These are phyloP conservation scores for Phylloporus sp. DNA, from an alignment of 1,284 basidiomycete genomes.

Conservation along the genomic window DNA sequence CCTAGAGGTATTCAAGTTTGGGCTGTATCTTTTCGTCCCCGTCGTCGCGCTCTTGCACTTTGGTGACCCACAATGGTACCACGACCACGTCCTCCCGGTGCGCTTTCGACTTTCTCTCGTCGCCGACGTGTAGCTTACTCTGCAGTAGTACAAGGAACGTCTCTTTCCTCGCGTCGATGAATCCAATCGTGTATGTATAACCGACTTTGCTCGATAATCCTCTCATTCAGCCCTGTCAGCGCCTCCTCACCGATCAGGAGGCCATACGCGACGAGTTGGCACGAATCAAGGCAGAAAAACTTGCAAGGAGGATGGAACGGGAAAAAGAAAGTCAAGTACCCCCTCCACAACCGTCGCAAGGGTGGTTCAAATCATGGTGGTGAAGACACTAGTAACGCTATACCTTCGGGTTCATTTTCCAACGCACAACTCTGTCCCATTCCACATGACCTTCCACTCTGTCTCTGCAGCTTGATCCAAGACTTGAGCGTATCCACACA, in stretches of 20 bases:
- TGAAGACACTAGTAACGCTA: constrained; percentile 16
- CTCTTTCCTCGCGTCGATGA: constrained; percentile 72
- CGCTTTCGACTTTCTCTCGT: constrained; percentile 36
- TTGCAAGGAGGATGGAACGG: constrained; percentile 53
- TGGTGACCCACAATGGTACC: constrained; percentile 91
- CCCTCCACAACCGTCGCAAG: constrained; percentile 26
- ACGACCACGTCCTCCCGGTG: constrained; percentile 81
- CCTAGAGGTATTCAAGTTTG: constrained; percentile 90
- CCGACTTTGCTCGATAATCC: background rate
- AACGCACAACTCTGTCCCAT: constrained; percentile 46
- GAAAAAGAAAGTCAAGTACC: constrained; percentile 45
- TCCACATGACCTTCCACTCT: constrained; percentile 49
- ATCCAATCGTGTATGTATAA: constrained; percentile 56
- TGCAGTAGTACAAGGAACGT: constrained; percentile 71
- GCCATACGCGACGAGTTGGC: constrained; percentile 73
- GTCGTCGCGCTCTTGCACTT: constrained; percentile 86
- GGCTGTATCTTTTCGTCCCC: constrained; percentile 89
- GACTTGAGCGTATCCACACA: constrained; percentile 53
- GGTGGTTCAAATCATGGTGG: constrained; percentile 42
- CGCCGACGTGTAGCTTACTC: constrained; percentile 5
- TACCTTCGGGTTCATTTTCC: constrained; percentile 23
- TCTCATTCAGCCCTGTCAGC: constrained; percentile 45
- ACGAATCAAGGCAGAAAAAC: constrained; percentile 70
- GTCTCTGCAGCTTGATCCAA: constrained; percentile 45
- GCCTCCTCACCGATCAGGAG: constrained; percentile 69